These are phyloP conservation scores for Leucogyrophana mollusca DNA, from an alignment of 768 basidiomycete genomes.

Conservation along the genomic window DNA sequence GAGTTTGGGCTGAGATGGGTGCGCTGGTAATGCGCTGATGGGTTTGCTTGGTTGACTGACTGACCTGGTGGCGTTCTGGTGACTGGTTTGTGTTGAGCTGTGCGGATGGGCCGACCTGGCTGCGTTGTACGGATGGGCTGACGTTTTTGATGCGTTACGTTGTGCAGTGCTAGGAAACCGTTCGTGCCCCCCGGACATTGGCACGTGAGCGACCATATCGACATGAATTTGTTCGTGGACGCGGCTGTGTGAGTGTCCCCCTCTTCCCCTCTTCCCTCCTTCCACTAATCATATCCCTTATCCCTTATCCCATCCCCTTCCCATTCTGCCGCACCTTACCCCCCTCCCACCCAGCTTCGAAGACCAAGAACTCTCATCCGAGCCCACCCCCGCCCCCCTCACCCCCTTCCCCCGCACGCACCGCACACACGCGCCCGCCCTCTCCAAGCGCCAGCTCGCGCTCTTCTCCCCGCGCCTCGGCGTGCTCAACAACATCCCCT, in stretches of 20 bases:
- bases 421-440: slow-evolving; percentile 20
- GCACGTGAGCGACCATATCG: slow-evolving; percentile 64
- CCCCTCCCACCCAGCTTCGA: slow-evolving; percentile 48
- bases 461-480: slow-evolving; percentile 78
- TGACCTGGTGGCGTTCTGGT: no score
- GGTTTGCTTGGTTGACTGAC: no score
- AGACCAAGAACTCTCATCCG: slow-evolving; percentile 55
- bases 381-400: slow-evolving; percentile 8
- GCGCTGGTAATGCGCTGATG: no score
- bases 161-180: slow-evolving; percentile 69
- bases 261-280: neutral
- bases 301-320: no score
- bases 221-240: slow-evolving; percentile 74
- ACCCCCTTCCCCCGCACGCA: neutral
- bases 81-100: no score
- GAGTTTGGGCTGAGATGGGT: no score
- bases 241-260: slow-evolving; percentile 75
- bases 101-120: no score
- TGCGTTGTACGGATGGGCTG: no score
- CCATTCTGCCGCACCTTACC: neutral
- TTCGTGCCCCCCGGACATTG: slow-evolving; percentile 87
- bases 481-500: slow-evolving; percentile 93
- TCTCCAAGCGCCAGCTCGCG: slow-evolving; percentile 69
- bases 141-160: slow-evolving; percentile 9
- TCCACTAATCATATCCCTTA: neutral